Evolutionary conservation across 192 early-diverging fungal genomes (phyloP), one percentile per base, ranked within the genome.

Genomic region (Pilobolus umbonatus): DNA sequence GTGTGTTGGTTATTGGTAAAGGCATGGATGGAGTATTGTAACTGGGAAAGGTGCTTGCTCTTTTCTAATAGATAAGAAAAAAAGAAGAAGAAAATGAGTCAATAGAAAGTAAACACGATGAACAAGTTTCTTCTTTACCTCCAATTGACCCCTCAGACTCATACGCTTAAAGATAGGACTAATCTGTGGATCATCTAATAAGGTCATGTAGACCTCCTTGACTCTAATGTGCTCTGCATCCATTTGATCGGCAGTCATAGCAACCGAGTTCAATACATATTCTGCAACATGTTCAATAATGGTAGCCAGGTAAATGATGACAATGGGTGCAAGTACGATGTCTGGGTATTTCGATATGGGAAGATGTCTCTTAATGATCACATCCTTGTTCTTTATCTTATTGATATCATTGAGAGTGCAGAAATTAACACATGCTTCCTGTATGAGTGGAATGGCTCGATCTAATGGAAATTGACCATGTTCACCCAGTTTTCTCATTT

Each of bases 281-380:
- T 83, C 81, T 11, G 78, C 78, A 24, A 83, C 64, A 64, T 83
- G 77, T 34, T 83, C 81, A 17, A 83, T 49, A 2, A 83, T 64
- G 19, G 81, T 70, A 4, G 81, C 77, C 11, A 83, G 61, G 64
- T 83, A 83, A 43, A 83, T 80, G 43, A 76, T 72, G 26, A 73
- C 55, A 17, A 73, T 55, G 3, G 71, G 71, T 14, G 71, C 67
- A 32, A 73, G 55, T 7, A 40, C 25, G 12, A 60, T 45, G 12
- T 9, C 52, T 31, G 28, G 49, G 29, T 34, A 31, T 48, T 29
- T 26, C 30, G 10, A 17, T 34, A 50, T 48, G 30, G 48, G 31
- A 17, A n/a, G n/a, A 29, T 57, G 29, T 24, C 9, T 10, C 28
- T 64, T 26, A n/a, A n/a, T n/a, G n/a, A n/a, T n/a, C n/a, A n/a